Percentiles rank a stretch among this genome's conserved stretches.
These are phyloP conservation scores for Aspergillus fumigatiaffinis DNA, from an alignment of 2,329 filamentous ascomycete genomes.

Conservation along the genomic window DNA sequence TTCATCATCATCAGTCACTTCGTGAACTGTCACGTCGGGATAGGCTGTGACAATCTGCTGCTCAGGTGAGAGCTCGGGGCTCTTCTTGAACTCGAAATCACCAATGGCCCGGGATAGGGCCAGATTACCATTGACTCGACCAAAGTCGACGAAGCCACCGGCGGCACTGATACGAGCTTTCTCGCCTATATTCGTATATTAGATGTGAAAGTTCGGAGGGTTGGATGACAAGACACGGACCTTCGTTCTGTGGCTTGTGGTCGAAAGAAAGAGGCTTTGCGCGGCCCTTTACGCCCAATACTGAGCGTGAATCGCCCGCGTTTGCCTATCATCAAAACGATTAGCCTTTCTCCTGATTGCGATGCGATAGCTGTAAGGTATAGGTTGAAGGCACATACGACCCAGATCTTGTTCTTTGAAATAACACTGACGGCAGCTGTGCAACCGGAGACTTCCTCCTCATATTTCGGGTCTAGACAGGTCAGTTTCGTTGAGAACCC, in stretches of 20 bases:
- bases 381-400: conserved; percentile 60
- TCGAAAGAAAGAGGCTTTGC: conserved; percentile 98
- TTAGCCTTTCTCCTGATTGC: conserved; percentile 20
- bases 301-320: conserved; percentile 90
- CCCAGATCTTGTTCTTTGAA: conserved; percentile 86
- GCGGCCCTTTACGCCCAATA: conserved; percentile 92
- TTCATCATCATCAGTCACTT: conserved; percentile 88
- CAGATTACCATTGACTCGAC: conserved; percentile 95
- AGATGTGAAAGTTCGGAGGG: background rate
- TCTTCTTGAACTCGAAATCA: conserved; percentile 99
- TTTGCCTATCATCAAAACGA: conserved; percentile 69
- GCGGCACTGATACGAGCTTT: conserved; percentile 94
- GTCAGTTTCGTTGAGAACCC: conserved; percentile 11
- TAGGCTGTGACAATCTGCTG: conserved; percentile 97
- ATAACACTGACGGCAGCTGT: conserved; percentile 90
- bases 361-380: background rate
- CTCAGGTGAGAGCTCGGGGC: conserved; percentile 92
- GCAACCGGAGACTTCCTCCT: conserved; percentile 96
- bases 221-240: conserved; percentile 43
- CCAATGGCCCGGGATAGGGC: conserved; percentile 95
- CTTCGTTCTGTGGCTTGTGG: conserved; percentile 98
- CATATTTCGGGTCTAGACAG: conserved; percentile 80
- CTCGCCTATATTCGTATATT: conserved; percentile 60
- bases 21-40: conserved; percentile 88
- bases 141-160: conserved; percentile 97